Conservation (phyloP, 305 asterid genomes). For the Fraxinus dipetala region DNA sequence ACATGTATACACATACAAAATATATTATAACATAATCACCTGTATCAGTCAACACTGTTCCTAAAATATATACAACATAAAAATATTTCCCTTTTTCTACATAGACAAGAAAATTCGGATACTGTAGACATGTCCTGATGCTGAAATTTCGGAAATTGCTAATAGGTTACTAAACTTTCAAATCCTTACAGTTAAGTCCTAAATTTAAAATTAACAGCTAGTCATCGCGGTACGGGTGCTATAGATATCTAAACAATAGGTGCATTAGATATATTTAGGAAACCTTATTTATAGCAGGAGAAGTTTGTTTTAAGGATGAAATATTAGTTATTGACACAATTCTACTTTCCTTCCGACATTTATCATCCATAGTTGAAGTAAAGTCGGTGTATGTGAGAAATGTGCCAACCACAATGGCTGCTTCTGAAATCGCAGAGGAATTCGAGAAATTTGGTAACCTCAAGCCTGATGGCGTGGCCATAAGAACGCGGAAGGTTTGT, state of each 20-base stretch:
- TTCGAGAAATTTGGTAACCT: constrained; percentile 89
- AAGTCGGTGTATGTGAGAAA: constrained; percentile 92
- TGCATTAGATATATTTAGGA: too few relatives aligned
- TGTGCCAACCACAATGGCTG: constrained; percentile 83
- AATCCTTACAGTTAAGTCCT: not conserved
- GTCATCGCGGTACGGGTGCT: not conserved
- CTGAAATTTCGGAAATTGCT: not conserved
- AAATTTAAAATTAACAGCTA: not conserved
- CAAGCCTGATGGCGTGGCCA: constrained; percentile 88
- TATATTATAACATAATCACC: not conserved
- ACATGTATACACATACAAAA: not conserved
- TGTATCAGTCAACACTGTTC: not conserved
- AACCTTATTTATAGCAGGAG: not conserved
- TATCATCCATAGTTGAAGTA: constrained; percentile 59
- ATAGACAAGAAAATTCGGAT: not conserved
- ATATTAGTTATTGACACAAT: not conserved
- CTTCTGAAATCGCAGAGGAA: constrained; percentile 89
- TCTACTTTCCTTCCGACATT: constrained; percentile 13
- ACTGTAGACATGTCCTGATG: not conserved
- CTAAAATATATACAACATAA: not conserved
- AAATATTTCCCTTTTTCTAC: not conserved
- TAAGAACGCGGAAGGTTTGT: constrained; percentile 92
- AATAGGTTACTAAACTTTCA: not conserved
- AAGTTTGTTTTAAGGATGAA: not conserved
- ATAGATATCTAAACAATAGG: not conserved